Conservation (phyloP, 1,284 basidiomycete genomes). For the Hortiboletus rubellus region DNA sequence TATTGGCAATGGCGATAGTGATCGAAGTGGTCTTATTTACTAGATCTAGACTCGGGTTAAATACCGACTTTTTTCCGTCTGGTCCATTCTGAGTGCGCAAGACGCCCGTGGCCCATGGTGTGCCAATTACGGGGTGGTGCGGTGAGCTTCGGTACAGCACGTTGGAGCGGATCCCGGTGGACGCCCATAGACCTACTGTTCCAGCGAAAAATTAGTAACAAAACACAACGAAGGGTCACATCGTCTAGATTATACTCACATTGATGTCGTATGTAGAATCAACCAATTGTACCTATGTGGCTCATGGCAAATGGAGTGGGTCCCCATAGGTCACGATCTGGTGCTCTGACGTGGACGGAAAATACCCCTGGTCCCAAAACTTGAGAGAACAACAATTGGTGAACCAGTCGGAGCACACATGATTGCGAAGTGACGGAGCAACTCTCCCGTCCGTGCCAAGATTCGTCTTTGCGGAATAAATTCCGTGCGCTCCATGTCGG, state of each 20-base stretch:
- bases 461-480: background rate
- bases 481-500: background rate
- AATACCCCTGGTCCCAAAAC: constrained; percentile 32
- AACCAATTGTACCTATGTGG: background rate
- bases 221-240: background rate
- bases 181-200: background rate
- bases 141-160: background rate
- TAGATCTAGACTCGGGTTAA: background rate
- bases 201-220: background rate
- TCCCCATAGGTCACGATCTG: background rate
- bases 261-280: background rate
- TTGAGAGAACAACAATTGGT: constrained; percentile 57
- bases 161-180: background rate
- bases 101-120: too few species aligned
- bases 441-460: background rate
- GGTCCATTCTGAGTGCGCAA: background rate
- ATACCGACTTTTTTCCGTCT: too few species aligned
- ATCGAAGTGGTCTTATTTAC: background rate
- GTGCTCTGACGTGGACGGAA: background rate
- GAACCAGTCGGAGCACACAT: constrained; percentile 49
- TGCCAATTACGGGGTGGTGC: background rate
- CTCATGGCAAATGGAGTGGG: background rate
- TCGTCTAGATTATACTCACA: background rate
- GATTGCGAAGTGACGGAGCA: constrained; percentile 20
- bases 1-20: background rate